Base-by-base conservation (phyloP, 176 grass and related monocot species). In the Carex littledalei region DNA sequence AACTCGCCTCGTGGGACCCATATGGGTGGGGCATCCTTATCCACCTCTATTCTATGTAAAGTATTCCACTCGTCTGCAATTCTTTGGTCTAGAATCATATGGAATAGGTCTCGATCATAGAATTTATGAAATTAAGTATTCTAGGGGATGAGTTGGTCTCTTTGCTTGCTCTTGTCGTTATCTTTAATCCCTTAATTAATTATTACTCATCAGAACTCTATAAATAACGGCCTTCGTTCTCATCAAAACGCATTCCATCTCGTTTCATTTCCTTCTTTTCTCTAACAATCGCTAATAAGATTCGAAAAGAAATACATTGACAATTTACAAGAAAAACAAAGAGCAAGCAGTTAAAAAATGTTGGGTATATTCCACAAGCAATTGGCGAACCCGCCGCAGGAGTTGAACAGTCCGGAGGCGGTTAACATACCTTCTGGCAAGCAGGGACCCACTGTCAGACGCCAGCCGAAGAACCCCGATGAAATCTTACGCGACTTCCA, bases 291-390 rank as follows among this genome's bases (percentile, higher is more conserved):
- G 12, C 64, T 21, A 20, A 31, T 55, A 2, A 41, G 7, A 34
- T 15, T 6, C 41, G 43, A 9, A 70, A 53, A 11, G 26, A 26
- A 26, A 26, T 26, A 26, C 26, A 26, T 35, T 41, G 26, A 45
- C 10, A 81, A 21, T 63, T 59, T 58, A 70, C 21, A 43, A 43
- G n/a, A 21, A 31, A 26, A 24, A 32, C 13, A 41, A 17, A 26
- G 72, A 35, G n/a, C 7, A 13, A 31, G 52, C 41, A 56, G 67
- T 70, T 86, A 37, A 86, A 49, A n/a, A n/a, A 98, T 95, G 95
- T 58, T 98, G 86, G 93, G 92, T 43, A 88, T 95, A 70, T 94
- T 95, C 78, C 93, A 92, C 75, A 98, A 95, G 85, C 87, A 94
- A 82, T 88, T 98, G 60, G 91, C 91, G 49, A 91, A 92, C 86